phyloP scores from a whole-genome alignment of 192 early-diverging fungal species.

The Thamnidium elegans region DNA sequence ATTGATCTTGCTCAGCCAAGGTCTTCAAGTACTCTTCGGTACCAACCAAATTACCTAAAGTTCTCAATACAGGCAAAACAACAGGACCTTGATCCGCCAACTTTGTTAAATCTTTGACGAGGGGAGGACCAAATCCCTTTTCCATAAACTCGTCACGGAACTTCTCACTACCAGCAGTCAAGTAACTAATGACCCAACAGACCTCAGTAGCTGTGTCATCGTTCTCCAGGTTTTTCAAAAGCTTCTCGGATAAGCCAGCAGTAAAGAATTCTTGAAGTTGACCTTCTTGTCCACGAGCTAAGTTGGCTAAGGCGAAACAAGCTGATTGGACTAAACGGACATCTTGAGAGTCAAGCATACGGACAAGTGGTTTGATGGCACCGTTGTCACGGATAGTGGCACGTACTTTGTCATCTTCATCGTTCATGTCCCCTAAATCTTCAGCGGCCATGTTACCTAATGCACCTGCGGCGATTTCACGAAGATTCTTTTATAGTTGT shows the following conservation, averaged over 20 bases:
- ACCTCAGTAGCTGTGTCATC: constrained; percentile 60
- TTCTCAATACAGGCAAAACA: constrained; percentile 59
- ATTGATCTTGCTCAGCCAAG: constrained; percentile 39
- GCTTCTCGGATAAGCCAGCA: constrained; percentile 40
- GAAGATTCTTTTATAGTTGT: constrained; percentile 49
- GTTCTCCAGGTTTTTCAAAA: constrained; percentile 48
- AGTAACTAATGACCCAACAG: constrained; percentile 64
- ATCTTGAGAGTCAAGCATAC: constrained; percentile 63
- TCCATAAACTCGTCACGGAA: constrained; percentile 44
- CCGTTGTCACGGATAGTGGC: constrained; percentile 73
- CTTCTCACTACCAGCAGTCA: constrained; percentile 52
- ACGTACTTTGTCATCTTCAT: constrained; percentile 69
- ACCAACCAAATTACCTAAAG: constrained; percentile 66
- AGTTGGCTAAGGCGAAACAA: constrained; percentile 72
- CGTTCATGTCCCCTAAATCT: constrained; percentile 28
- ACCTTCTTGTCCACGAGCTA: constrained; percentile 61
- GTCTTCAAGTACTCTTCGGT: constrained; percentile 51
- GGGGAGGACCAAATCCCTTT: constrained; percentile 31
- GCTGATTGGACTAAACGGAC: constrained; percentile 55
- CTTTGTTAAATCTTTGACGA: constrained; percentile 22
- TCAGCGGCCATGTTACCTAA: constrained; percentile 90
- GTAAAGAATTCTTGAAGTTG: constrained; percentile 52
- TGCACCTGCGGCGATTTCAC: constrained; percentile 89
- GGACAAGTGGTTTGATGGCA: constrained; percentile 70
- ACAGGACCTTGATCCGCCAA: constrained; percentile 37